Conservation (phyloP, 2,329 filamentous ascomycete species). For the Colletotrichum higginsianum region DNA sequence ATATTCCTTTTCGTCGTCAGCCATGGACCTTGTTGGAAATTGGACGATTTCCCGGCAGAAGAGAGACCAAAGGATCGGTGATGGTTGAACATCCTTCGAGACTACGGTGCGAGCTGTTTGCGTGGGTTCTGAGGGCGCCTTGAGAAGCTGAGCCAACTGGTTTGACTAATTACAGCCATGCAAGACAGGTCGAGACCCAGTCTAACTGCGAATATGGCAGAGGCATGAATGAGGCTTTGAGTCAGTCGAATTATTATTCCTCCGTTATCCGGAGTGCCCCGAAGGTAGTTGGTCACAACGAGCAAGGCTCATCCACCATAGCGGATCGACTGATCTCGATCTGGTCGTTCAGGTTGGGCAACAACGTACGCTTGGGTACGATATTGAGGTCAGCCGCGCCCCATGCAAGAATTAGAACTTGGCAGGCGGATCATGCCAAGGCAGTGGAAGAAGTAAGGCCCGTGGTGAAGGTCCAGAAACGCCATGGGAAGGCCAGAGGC, state of each 20-base stretch:
- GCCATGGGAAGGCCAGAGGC: constrained; percentile 19
- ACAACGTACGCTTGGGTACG: constrained; percentile 37
- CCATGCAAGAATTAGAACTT: constrained; percentile 7
- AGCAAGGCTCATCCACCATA: background rate
- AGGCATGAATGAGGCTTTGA: constrained; percentile 39
- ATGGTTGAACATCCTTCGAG: constrained; percentile 6
- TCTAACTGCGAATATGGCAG: constrained; percentile 10
- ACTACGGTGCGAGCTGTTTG: constrained; percentile 10
- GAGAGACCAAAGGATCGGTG: background rate
- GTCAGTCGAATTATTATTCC: constrained; percentile 22
- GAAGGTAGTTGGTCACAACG: background rate
- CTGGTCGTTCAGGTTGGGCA: constrained; percentile 30
- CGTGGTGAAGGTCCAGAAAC: constrained; percentile 17
- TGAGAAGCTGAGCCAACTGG: constrained; percentile 12
- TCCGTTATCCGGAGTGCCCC: constrained; percentile 10
- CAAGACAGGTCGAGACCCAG: constrained; percentile 8
- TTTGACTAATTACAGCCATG: background rate
- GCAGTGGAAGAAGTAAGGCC: constrained; percentile 16
- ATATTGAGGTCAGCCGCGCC: constrained; percentile 36
- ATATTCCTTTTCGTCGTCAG: constrained; percentile 33
- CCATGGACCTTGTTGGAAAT: constrained; percentile 41
- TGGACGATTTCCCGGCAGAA: constrained; percentile 22
- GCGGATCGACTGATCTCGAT: constrained; percentile 31
- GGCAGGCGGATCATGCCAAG: constrained; percentile 25
- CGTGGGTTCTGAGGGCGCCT: constrained; percentile 15